phyloP scores from a whole-genome alignment of 768 basidiomycete genomes.

The Tubosaeta sp. region DNA sequence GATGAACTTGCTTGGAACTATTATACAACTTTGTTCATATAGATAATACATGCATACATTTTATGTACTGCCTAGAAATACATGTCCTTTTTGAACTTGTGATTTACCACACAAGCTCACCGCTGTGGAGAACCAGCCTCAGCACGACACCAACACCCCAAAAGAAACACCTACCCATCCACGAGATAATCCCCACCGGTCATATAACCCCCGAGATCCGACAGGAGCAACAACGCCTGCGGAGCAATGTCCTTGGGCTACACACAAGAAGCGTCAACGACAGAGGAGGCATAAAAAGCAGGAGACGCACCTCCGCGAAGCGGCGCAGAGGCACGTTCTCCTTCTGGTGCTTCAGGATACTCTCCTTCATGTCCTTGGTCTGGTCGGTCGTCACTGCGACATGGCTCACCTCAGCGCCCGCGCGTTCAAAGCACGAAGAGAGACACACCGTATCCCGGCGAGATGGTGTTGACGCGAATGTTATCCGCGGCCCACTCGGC shows the following conservation, averaged over 20 bases:
- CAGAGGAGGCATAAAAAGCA: not conserved
- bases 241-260: conserved; percentile 57
- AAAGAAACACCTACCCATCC: conserved; percentile 39
- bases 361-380: conserved; percentile 48
- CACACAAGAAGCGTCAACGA: not conserved
- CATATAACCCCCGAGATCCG: conserved; percentile 50
- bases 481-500: conserved; percentile 52
- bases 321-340: conserved; percentile 48
- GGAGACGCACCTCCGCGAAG: conserved; percentile 50
- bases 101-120: conserved; percentile 29
- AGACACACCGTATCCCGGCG: conserved; percentile 49
- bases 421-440: too few species aligned
- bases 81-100: not conserved
- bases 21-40: too few species aligned
- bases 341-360: conserved; percentile 46
- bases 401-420: too few species aligned
- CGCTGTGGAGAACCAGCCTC: conserved; percentile 6
- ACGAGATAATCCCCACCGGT: conserved; percentile 54
- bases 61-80: not conserved
- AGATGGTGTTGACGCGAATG: conserved; percentile 59
- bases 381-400: conserved; percentile 43
- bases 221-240: conserved; percentile 52
- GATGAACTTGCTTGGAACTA: too few species aligned
- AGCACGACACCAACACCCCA: not conserved
- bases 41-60: not conserved